phyloP scores from a whole-genome alignment of 2,329 filamentous ascomycete species.

The Alternaria incomplexa region DNA sequence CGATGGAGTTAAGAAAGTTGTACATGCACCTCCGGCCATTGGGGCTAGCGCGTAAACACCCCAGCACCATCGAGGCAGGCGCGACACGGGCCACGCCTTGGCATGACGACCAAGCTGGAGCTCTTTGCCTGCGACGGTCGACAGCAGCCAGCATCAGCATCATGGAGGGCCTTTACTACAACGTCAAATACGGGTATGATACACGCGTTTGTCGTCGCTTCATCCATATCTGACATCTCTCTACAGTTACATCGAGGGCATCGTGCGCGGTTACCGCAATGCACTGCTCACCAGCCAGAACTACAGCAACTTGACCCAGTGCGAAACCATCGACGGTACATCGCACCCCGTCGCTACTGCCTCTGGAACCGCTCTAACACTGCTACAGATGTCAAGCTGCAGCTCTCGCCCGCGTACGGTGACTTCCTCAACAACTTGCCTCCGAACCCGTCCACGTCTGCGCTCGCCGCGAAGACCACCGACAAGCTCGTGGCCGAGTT shows the following conservation, averaged over 20 bases:
- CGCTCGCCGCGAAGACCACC: slow-evolving; percentile 91
- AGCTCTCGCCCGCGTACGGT: slow-evolving; percentile 94
- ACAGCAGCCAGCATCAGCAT: slow-evolving; percentile 31
- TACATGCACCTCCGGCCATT: slow-evolving; percentile 12
- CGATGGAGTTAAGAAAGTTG: slow-evolving; percentile 28
- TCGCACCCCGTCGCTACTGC: slow-evolving; percentile 1
- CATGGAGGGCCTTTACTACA: slow-evolving; percentile 95
- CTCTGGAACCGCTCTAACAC: slow-evolving; percentile 5
- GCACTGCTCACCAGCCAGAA: slow-evolving; percentile 85
- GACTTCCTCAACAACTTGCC: slow-evolving; percentile 94
- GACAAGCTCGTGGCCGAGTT: slow-evolving; percentile 99
- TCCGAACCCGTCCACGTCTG: slow-evolving; percentile 95
- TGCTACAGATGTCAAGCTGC: slow-evolving; percentile 93
- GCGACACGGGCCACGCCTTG: slow-evolving; percentile 21
- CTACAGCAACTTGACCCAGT: slow-evolving; percentile 96
- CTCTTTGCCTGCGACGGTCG: slow-evolving; percentile 21
- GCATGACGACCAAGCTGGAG: slow-evolving; percentile 30
- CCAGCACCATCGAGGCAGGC: slow-evolving; percentile 15
- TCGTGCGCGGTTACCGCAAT: slow-evolving; percentile 96
- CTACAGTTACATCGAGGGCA: slow-evolving; percentile 89
- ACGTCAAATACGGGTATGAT: slow-evolving; percentile 86
- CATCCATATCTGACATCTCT: slow-evolving; percentile 18
- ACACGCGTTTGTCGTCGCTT: neutral
- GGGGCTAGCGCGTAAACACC: slow-evolving; percentile 14
- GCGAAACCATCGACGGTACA: slow-evolving; percentile 94